Evolutionary conservation across 768 basidiomycete genomes (phyloP).

Genomic region (Podaxis carcinomalis): DNA sequence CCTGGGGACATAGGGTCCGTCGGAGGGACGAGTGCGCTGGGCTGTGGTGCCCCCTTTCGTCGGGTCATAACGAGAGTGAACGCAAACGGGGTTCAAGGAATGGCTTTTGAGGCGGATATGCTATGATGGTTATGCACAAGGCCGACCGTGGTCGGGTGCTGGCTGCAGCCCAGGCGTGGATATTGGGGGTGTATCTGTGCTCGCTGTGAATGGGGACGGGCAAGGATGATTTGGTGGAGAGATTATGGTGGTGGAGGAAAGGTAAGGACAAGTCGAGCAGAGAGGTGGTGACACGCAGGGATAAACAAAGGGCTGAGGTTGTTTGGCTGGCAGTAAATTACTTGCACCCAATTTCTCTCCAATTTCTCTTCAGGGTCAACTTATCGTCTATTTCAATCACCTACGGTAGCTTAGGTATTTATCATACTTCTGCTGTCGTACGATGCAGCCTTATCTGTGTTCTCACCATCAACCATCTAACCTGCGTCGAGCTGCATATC

Average conservation of each 20-base stretch:
- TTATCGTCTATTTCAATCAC: not conserved
- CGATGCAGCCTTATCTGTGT: not conserved
- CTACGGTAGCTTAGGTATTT: not conserved
- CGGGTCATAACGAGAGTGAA: constrained; percentile 22
- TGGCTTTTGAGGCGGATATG: not conserved
- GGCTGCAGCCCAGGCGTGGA: not conserved
- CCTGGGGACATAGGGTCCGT: constrained; percentile 20
- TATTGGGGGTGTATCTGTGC: not conserved
- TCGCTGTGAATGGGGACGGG: constrained; percentile 21
- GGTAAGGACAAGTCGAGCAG: not conserved
- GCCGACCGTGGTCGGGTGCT: not conserved
- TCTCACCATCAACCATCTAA: not conserved
- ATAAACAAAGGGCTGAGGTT: constrained; percentile 20
- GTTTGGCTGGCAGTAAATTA: not conserved
- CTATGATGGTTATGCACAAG: not conserved
- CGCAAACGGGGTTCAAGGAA: not conserved
- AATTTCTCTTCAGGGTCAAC: not conserved
- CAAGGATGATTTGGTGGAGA: constrained; percentile 9
- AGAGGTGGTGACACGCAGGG: constrained; percentile 27
- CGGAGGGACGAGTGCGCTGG: constrained; percentile 16
- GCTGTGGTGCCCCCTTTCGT: constrained; percentile 26
- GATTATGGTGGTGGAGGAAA: not conserved
- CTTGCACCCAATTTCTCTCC: not conserved
- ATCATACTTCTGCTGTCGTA: not conserved
- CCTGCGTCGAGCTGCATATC: not conserved